These are phyloP conservation scores for Rhexocercosporidium sp. DNA, from an alignment of 2,329 filamentous ascomycete genomes.

Conservation along the genomic window DNA sequence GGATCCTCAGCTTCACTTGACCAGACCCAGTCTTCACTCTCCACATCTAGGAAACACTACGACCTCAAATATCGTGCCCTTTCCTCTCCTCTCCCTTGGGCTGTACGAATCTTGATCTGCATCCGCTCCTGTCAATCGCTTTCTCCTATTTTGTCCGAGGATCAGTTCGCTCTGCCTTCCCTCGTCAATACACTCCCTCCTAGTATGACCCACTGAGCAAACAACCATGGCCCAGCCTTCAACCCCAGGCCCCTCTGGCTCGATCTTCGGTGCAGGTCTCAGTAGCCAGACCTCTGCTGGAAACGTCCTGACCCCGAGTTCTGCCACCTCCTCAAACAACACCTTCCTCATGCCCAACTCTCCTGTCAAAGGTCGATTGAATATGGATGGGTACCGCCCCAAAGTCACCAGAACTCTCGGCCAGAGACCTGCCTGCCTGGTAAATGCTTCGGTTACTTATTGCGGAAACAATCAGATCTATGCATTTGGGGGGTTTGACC, in stretches of 20 bases:
- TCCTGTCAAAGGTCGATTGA: constrained; percentile 69
- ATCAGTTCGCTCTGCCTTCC: not conserved
- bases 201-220: constrained; percentile 14
- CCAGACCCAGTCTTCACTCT: not conserved
- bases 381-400: constrained; percentile 79
- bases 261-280: constrained; percentile 52
- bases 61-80: not conserved
- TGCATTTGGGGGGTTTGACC: constrained; percentile 97
- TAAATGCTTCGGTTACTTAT: constrained; percentile 99
- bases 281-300: constrained; percentile 28
- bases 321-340: constrained; percentile 66
- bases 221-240: constrained; percentile 51
- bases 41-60: not conserved
- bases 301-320: constrained; percentile 49
- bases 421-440: constrained; percentile 87
- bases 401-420: constrained; percentile 80
- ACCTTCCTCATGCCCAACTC: constrained; percentile 93
- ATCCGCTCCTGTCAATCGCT: not conserved
- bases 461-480: constrained; percentile 98
- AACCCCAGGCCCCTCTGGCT: constrained; percentile 48
- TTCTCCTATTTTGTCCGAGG: not conserved
- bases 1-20: not conserved
- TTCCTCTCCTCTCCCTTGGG: not conserved
- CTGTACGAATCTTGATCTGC: not conserved
- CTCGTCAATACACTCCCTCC: not conserved